Base-by-base conservation (phyloP, 1,139 yeast genomes). In the Candida sp. region DNA sequence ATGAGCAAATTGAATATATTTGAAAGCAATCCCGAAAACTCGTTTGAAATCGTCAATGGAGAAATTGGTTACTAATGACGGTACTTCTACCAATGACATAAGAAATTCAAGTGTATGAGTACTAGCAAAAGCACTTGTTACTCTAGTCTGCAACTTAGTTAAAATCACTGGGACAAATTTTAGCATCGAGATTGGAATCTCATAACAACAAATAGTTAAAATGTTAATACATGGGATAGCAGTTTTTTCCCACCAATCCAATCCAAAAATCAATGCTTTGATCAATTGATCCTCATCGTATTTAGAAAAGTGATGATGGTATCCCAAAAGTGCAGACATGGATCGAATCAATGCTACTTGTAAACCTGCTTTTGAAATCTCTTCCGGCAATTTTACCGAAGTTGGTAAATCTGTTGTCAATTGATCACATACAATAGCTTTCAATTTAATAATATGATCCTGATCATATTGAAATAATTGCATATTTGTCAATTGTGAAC, bases 1-100 rank as follows among this genome's bases (percentile, higher is more conserved):
- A 43, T 77, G 73, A 1, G 90, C 81, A 55, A 81, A 84, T 55
- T 86, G 88, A 45, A 88, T 84, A 54, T 83, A 85, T 53, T 84
- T 84, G 65, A 88, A 86, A 1, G 91, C 86, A 58, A 88, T 86
- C 0, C 88, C 96, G 66, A 88, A 87, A 1, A 89, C 88, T 40
- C 91, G 71, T 52, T 82, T 84, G 57, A 77, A 85, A 54, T 89
- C 96, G 43, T 86, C 95, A 35, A 76, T 75, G 3, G 88, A 85
- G 57, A 88, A 84, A 53, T 84, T 84, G 1, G 87, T 77, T 0
- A 87, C 83, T 43, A 88, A 64, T 1, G 79, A 64, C 0, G 95
- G 93, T 36, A 86, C 71, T 43, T 84, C 76, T 1, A 87, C 77
- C 36, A 89, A 64, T 1, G 89, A 77, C 49, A 82, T 64, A 46